Conservation (phyloP, 2,329 filamentous ascomycete genomes). For the Escovopsis sp. region DNA sequence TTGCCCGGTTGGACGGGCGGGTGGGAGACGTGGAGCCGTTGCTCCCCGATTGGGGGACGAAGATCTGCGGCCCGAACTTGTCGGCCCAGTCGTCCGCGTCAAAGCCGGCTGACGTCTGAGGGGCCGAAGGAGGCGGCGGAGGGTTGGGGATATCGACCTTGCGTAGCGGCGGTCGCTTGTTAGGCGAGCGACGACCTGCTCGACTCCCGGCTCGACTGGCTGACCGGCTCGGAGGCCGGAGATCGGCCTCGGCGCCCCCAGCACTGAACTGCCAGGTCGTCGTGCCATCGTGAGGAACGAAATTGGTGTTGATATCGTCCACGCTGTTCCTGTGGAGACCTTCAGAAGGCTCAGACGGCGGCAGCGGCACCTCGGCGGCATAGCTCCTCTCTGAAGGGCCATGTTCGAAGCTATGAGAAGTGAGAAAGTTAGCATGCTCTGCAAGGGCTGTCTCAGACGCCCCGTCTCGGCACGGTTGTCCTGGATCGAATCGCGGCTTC, state of each 20-base stretch:
- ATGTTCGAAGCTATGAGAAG: slow-evolving; percentile 31
- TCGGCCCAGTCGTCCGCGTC: slow-evolving; percentile 38
- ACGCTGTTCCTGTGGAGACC: slow-evolving; percentile 35
- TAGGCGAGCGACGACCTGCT: slow-evolving; percentile 24
- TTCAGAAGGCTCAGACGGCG: slow-evolving; percentile 22
- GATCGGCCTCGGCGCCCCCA: slow-evolving; percentile 21
- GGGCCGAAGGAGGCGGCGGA: slow-evolving; percentile 8
- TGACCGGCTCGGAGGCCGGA: slow-evolving; percentile 17
- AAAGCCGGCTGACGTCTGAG: slow-evolving; percentile 22
- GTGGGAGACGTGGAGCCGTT: slow-evolving; percentile 28
- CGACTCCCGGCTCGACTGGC: slow-evolving; percentile 25
- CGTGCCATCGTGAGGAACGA: slow-evolving; percentile 33
- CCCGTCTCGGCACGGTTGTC: no score
- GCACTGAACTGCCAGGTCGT: slow-evolving; percentile 37
- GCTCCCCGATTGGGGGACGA: slow-evolving; percentile 29
- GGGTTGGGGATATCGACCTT: slow-evolving; percentile 9
- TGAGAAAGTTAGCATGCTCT: slow-evolving; percentile 18
- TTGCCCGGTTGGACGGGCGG: slow-evolving; percentile 22
- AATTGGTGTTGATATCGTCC: slow-evolving; percentile 47
- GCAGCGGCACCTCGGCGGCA: slow-evolving; percentile 20
- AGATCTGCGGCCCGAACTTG: slow-evolving; percentile 38
- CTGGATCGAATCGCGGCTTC: slow-evolving; percentile 4
- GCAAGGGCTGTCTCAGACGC: not conserved
- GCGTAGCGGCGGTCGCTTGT: slow-evolving; percentile 13
- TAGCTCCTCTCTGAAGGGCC: slow-evolving; percentile 29